Base-by-base conservation (phyloP, 768 basidiomycete species). In the Podaxis sp. region DNA sequence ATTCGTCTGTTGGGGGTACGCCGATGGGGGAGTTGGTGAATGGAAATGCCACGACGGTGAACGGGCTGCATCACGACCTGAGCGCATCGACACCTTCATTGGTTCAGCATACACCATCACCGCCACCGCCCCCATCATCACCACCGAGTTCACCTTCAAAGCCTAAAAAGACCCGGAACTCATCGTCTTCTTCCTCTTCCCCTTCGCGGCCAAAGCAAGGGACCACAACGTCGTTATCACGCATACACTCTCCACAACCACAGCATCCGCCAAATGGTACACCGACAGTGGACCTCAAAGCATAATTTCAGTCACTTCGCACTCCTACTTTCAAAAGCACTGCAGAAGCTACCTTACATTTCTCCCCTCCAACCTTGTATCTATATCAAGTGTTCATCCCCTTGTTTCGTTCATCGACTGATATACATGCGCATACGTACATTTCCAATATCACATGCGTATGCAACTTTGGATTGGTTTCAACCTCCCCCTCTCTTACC, bases 221-320 rank as follows among this genome's bases (percentile, higher is more conserved):
- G 4, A 13, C 42, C 12, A 0, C 42, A 12, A 33, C 44, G 7
- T 46, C 44, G n/a, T 51, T 67, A n/a, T 59, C 65, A 28, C 70
- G 66, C 42, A 68, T 71, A 65, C 67, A 69, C 54, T 68, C 70
- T 28, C 63, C 70, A 17, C 54, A 68, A 60, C 64, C 72, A 12
- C 65, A 67, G n/a, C 67, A 68, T 52, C 57, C 68, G 4, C 66
- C 69, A 4, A 59, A 67, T 24, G 58, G 60, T n/a, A 66, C 67
- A 22, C 64, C 71, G n/a, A 61, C 72, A 38, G 66, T 73, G 36
- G 71, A 70, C 38, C 70, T 73, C 60, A 71, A 71, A 66, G 72
- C 72, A 66, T 73, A 68, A 66, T 11, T 8, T 5, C 15, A 6
- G 13, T 26, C 33, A 33, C 9, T 33, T 33, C 8, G 33, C 33